Evolutionary conservation across 1,284 basidiomycete species (phyloP).

Genomic region (Volvariella volvacea): DNA sequence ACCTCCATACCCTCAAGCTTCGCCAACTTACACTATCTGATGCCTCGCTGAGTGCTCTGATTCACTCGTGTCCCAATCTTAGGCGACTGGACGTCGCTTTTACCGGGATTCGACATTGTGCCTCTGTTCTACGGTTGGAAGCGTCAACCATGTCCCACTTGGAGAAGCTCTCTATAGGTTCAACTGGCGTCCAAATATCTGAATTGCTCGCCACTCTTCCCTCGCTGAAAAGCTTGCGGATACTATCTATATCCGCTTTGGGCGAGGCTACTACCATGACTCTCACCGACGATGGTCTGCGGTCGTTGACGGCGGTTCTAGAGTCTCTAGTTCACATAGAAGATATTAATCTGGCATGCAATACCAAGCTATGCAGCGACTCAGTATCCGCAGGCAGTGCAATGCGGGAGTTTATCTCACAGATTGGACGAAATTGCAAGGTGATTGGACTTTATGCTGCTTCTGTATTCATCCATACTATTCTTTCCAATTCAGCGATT

Average conservation of each 20-base stretch:
- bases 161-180: conserved; percentile 58
- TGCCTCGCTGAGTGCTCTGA: conserved; percentile 31
- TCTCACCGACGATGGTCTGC: conserved; percentile 46
- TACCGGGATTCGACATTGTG: conserved; percentile 39
- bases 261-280: conserved; percentile 50
- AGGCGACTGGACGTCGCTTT: conserved; percentile 58
- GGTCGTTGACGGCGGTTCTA: conserved; percentile 36
- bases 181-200: conserved; percentile 36
- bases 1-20: conserved; percentile 51
- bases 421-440: conserved; percentile 55
- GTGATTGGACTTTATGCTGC: conserved; percentile 22
- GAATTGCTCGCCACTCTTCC: conserved; percentile 37
- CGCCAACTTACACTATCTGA: conserved; percentile 51
- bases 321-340: conserved; percentile 32
- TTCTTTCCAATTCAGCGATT: conserved; percentile 28
- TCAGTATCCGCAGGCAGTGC: conserved; percentile 15
- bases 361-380: conserved; percentile 47
- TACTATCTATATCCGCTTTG: conserved; percentile 54
- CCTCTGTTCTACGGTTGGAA: conserved; percentile 6
- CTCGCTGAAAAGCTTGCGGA: conserved; percentile 34
- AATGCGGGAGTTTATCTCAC: conserved; percentile 39
- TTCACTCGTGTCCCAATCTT: conserved; percentile 40
- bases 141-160: conserved; percentile 18
- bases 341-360: conserved; percentile 53
- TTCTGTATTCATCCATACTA: not conserved